These are phyloP conservation scores for Penicillium ochrochloron DNA, from an alignment of 495 filamentous ascomycete species.

Conservation along the genomic window DNA sequence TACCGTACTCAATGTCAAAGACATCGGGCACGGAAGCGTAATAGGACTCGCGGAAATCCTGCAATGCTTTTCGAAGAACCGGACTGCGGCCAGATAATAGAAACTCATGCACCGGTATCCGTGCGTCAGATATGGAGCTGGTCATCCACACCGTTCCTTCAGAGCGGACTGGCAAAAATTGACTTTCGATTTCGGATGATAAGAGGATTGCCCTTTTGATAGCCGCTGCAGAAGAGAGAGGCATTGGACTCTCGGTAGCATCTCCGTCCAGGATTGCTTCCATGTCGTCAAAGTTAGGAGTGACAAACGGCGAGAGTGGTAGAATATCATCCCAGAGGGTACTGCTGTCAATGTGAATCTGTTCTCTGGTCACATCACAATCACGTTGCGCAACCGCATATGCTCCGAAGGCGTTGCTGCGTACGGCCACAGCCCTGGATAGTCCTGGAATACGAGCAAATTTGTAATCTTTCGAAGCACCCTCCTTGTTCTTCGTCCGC, in stretches of 20 bases:
- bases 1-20: constrained; percentile 59
- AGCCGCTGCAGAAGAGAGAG: constrained; percentile 29
- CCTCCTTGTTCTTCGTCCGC: constrained; percentile 77
- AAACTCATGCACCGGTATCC: constrained; percentile 83
- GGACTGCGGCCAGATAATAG: constrained; percentile 74
- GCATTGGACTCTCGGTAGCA: constrained; percentile 9
- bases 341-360: constrained; percentile 65
- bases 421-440: constrained; percentile 79
- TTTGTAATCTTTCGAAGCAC: constrained; percentile 78
- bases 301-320: constrained; percentile 65
- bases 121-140: constrained; percentile 62
- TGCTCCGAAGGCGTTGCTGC: constrained; percentile 84
- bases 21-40: constrained; percentile 59
- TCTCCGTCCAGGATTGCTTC: constrained; percentile 28
- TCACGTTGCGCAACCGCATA: constrained; percentile 89
- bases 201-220: constrained; percentile 54
- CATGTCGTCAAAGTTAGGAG: constrained; percentile 21
- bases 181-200: constrained; percentile 60
- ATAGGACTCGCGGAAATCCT: constrained; percentile 50
- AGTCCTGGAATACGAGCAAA: constrained; percentile 87
- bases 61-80: constrained; percentile 65
- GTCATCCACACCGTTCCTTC: constrained; percentile 54
- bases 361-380: constrained; percentile 76
- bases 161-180: constrained; percentile 43
- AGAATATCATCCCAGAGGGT: constrained; percentile 76